These are phyloP conservation scores for Rhytidhysteron rufulum DNA, from an alignment of 2,329 filamentous ascomycete genomes.

Conservation along the genomic window DNA sequence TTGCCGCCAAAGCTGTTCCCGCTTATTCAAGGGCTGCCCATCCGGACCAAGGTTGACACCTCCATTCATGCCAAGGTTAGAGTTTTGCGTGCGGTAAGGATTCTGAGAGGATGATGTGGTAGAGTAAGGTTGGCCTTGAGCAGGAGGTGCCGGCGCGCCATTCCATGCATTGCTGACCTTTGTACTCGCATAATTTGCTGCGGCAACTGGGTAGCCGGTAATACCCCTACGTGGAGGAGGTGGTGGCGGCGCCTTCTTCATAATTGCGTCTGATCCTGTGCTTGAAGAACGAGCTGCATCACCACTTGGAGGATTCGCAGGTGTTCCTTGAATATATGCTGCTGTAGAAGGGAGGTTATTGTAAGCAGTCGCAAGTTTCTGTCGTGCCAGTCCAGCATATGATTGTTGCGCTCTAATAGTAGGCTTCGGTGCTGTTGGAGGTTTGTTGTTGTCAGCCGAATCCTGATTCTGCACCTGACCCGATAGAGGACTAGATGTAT, in stretches of 20 bases:
- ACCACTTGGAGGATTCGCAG: conserved; percentile 11
- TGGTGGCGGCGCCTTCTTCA: conserved; percentile 23
- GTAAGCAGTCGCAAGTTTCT: conserved; percentile 38
- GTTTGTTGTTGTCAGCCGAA: conserved; percentile 15
- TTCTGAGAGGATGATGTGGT: conserved; percentile 10
- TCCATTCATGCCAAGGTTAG: conserved; percentile 9
- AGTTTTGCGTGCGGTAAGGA: conserved; percentile 4
- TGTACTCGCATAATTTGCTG: conserved; percentile 35
- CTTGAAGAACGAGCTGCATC: conserved; percentile 5
- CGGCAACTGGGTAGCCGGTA: conserved; percentile 33
- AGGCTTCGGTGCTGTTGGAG: conserved; percentile 31
- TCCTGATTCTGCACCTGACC: conserved; percentile 17
- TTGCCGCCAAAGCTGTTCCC: conserved; percentile 68
- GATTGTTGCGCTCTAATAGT: conserved; percentile 28
- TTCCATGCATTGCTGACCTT: conserved; percentile 35
- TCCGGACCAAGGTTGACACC: conserved; percentile 10
- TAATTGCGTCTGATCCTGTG: conserved; percentile 1
- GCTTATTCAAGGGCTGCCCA: conserved; percentile 53
- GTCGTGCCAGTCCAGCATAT: conserved; percentile 34
- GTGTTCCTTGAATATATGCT: conserved; percentile 17
- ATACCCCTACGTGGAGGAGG: conserved; percentile 35
- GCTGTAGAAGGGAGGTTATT: conserved; percentile 35
- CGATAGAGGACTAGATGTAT: conserved; percentile 24
- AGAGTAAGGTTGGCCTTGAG: conserved; percentile 23
- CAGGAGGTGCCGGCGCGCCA: conserved; percentile 22